Conservation (phyloP, 305 asterid genomes). For the Euphrasia arctica region DNA sequence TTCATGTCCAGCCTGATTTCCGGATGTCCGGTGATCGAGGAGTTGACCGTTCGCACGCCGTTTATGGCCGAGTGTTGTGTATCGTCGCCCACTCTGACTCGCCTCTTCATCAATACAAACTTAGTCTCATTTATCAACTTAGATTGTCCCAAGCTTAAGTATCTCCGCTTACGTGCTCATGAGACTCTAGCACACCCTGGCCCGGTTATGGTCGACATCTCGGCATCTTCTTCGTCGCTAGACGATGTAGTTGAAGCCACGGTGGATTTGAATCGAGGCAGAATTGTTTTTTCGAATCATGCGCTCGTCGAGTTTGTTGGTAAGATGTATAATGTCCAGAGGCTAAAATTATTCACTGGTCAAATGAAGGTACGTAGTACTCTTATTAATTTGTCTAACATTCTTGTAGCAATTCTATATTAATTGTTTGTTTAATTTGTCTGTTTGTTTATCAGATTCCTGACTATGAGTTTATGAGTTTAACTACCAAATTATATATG, state of each 20-base stretch:
- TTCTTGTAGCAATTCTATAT: neutral
- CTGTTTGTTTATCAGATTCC: neutral
- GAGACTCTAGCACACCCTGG: neutral
- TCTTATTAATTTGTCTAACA: neutral
- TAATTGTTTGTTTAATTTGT: too few relatives aligned
- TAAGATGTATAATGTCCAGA: neutral
- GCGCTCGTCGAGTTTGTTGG: neutral
- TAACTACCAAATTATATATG: neutral
- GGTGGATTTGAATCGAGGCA: neutral
- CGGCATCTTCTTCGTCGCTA: neutral
- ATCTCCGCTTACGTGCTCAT: neutral
- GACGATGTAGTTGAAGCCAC: slow-evolving; percentile 11
- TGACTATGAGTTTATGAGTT: neutral
- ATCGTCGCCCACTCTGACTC: slow-evolving; percentile 6
- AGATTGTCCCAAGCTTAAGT: slow-evolving; percentile 7
- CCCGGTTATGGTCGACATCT: neutral
- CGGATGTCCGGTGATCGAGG: slow-evolving; percentile 10
- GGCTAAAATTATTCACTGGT: neutral
- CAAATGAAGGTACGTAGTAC: neutral
- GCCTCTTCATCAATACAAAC: neutral
- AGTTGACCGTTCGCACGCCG: neutral
- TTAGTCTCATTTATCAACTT: too few relatives aligned
- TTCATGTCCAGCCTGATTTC: slow-evolving; percentile 5
- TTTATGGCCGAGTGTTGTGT: neutral
- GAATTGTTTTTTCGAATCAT: neutral